A percentile compares a stretch with the other conserved stretches of the same genome.
phyloP scores from a whole-genome alignment of 1,284 basidiomycete species.

The Heterobasidion annosum region DNA sequence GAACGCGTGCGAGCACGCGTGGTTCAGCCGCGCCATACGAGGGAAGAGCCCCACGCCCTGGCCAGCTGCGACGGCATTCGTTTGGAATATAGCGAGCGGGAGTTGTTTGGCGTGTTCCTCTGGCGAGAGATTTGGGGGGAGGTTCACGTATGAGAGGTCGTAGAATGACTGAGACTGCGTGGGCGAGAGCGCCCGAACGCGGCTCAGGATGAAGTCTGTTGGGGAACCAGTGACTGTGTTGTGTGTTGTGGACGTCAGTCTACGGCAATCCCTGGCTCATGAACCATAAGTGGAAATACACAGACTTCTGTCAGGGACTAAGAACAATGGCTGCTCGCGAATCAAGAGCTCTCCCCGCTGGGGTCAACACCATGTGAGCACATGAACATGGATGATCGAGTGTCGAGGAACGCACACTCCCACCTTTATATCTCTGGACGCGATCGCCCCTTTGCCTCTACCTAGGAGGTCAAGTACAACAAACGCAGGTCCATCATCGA shows the following conservation, averaged over 20 bases:
- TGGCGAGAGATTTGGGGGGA: constrained; percentile 30
- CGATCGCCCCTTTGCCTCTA: constrained; percentile 31
- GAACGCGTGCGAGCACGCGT: constrained; percentile 55
- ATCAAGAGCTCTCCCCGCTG: constrained; percentile 52
- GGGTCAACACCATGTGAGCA: background rate
- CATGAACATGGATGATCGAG: background rate
- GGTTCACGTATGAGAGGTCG: constrained; percentile 45
- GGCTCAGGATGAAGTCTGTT: constrained; percentile 27
- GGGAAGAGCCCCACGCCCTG: constrained; percentile 48
- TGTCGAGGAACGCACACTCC: constrained; percentile 1
- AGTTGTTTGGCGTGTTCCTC: constrained; percentile 30
- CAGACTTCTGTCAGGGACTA: constrained; percentile 39
- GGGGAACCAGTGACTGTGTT: constrained; percentile 35
- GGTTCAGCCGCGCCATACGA: constrained; percentile 52
- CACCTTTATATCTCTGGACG: constrained; percentile 27
- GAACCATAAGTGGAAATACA: constrained; percentile 1
- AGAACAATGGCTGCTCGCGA: constrained; percentile 43
- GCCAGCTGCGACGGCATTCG: constrained; percentile 50
- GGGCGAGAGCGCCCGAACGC: constrained; percentile 23
- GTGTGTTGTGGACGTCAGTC: background rate
- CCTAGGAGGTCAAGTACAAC: constrained; percentile 22
- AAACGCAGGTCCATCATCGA: constrained; percentile 1
- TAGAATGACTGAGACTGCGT: constrained; percentile 31
- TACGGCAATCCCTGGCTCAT: no score
- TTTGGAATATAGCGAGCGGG: constrained; percentile 53